Conservation (phyloP, 2,329 filamentous ascomycete species). For the Phyllosticta ampelicida region DNA sequence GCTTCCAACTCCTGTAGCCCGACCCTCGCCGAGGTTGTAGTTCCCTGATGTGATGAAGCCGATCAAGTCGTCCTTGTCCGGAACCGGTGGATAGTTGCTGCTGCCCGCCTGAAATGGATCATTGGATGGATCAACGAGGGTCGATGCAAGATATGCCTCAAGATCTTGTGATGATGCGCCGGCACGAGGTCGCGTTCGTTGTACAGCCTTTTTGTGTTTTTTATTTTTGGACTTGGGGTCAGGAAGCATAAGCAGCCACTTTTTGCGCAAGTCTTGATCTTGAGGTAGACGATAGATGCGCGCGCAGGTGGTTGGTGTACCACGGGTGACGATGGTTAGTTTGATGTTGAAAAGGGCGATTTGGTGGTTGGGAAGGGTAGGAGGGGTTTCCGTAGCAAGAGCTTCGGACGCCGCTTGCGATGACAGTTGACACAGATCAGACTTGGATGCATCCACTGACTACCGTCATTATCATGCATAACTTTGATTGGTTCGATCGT, state of each 20-base stretch:
- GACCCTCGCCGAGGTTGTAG: constrained; percentile 67
- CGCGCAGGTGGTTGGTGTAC: constrained; percentile 59
- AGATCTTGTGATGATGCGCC: constrained; percentile 35
- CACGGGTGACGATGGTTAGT: constrained; percentile 57
- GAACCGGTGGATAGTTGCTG: constrained; percentile 54
- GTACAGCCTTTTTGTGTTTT: not conserved
- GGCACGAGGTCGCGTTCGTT: constrained; percentile 18
- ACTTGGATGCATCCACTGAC: not conserved
- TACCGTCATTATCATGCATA: constrained; percentile 48
- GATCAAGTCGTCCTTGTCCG: constrained; percentile 63
- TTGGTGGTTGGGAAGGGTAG: not conserved
- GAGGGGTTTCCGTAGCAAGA: not conserved
- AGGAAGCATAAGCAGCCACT: constrained; percentile 60
- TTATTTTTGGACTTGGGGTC: constrained; percentile 16
- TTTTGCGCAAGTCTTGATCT: constrained; percentile 44
- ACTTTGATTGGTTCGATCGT: constrained; percentile 58
- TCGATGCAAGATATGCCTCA: constrained; percentile 38
- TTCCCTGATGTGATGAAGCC: constrained; percentile 86
- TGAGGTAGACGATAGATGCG: constrained; percentile 79
- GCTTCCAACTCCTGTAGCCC: constrained; percentile 63
- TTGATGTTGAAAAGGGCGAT: constrained; percentile 47
- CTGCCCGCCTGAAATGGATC: constrained; percentile 15
- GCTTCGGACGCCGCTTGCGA: not conserved
- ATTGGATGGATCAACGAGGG: constrained; percentile 28
- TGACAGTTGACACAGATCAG: not conserved